Base-by-base conservation (phyloP, 2,329 filamentous ascomycete species). In the Coniochaeta prunicola region DNA sequence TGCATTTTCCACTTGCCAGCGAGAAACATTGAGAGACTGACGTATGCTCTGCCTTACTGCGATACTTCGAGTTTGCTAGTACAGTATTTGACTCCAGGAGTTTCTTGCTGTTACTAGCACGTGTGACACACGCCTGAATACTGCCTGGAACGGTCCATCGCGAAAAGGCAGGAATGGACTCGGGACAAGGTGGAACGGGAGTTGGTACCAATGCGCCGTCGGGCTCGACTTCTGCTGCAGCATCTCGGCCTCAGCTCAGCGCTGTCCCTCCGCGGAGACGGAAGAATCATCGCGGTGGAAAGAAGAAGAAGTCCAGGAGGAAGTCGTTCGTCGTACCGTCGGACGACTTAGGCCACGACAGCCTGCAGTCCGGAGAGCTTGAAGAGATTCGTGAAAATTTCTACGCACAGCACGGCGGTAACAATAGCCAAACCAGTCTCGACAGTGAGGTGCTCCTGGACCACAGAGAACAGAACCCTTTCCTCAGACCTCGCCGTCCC, bases 371-470 rank as follows among this genome's bases (percentile, higher is more conserved):
- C 19, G 74, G 76, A 58, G 65, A 61, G 10, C 61, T 66, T 7
- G 66, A 67, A 48, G 69, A 70, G 50, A 65, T 28, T 21, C 45
- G 72, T 59, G 70, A 76, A 60, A 75, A 73, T 53, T 80, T 84
- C 69, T 83, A 83, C 68, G 71, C 76, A 64, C 69, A 80, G 60
- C 73, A 76, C 57, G 69, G 77, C 8, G 73, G 76, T 50, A 91
- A 89, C 69, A 69, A 87, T 63, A 97, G 93, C 75, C 87, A 82
- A 66, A 92, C 90, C 0, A 97, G 93, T 71, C 77, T 97, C 63
- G 93, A 97, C 65, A 97, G 92, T 71, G 88, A 96, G 69, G 87
- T 85, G 8, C 76, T 97, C 64, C 77, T 97, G 19, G 93, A 97
- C 73, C 93, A 97, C 73, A 84, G 91, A 86, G 78, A 82, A 56